phyloP scores from a whole-genome alignment of 108 stramenopile species.

The Bacterosira constricta region DNA sequence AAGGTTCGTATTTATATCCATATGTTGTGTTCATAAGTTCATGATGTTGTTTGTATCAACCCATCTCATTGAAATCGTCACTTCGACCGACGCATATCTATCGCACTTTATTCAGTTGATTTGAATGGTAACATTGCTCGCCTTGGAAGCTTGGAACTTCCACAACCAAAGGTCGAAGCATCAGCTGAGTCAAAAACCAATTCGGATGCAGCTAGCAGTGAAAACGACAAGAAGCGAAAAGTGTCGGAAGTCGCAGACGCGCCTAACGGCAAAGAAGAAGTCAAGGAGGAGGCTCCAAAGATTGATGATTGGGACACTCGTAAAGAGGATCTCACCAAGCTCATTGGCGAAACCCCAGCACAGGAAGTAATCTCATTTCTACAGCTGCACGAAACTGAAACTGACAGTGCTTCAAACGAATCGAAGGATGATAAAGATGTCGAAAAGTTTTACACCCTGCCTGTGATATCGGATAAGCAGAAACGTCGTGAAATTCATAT shows the following conservation, averaged over 20 bases:
- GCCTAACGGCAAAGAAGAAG: not conserved
- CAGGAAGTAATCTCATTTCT: conserved; percentile 55
- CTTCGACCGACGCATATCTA: no score
- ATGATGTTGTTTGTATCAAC: no score
- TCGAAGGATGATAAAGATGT: conserved; percentile 5
- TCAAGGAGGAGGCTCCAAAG: not conserved
- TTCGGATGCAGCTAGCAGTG: not conserved
- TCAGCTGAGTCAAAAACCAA: not conserved
- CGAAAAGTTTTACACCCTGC: conserved; percentile 61
- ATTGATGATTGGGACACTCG: conserved; percentile 37
- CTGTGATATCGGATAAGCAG: conserved; percentile 62
- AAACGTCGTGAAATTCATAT: conserved; percentile 64
- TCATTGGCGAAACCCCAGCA: conserved; percentile 43
- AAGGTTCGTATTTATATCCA: conserved; percentile 38
- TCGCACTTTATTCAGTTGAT: conserved; percentile 45
- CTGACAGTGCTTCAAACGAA: not conserved
- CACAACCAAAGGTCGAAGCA: conserved; percentile 2
- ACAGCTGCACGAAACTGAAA: conserved; percentile 16
- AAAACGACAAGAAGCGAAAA: conserved; percentile 27
- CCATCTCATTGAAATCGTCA: no score
- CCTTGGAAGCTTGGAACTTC: conserved; percentile 54
- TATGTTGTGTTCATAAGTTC: not conserved
- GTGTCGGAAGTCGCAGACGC: not conserved
- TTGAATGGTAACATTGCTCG: conserved; percentile 69
- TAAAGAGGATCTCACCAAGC: conserved; percentile 16